Conservation (phyloP, 176 grass and related monocot species). For the Lolium perenne region DNA sequence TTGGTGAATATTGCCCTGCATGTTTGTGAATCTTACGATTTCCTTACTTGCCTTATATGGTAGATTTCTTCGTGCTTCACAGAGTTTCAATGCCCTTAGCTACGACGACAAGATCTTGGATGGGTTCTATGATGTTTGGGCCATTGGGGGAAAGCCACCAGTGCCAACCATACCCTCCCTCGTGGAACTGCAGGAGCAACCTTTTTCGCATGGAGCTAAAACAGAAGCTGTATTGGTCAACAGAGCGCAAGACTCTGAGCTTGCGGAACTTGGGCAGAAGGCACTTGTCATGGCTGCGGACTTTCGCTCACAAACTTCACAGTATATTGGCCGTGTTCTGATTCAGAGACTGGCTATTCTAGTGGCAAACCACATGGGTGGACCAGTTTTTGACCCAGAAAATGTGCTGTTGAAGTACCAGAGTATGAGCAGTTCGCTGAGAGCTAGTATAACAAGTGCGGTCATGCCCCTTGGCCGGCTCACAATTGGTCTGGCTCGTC, state of each 20-base stretch:
- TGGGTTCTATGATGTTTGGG: slow-evolving; percentile 96
- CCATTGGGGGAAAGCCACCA: slow-evolving; percentile 44
- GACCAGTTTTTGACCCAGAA: slow-evolving; percentile 73
- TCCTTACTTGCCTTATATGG: slow-evolving; percentile 62
- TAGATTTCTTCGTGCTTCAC: slow-evolving; percentile 82
- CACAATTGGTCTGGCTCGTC: slow-evolving; percentile 82
- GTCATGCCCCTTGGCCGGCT: slow-evolving; percentile 76
- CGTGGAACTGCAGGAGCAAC: slow-evolving; percentile 58
- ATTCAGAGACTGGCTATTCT: slow-evolving; percentile 74
- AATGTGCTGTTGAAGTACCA: slow-evolving; percentile 61
- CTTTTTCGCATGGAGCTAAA: slow-evolving; percentile 58
- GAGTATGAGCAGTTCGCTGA: slow-evolving; percentile 53
- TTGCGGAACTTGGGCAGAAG: slow-evolving; percentile 80
- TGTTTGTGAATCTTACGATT: slow-evolving; percentile 52
- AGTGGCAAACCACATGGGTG: slow-evolving; percentile 87
- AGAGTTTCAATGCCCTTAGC: slow-evolving; percentile 94
- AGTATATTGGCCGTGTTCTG: slow-evolving; percentile 64
- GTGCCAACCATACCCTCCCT: slow-evolving; percentile 78
- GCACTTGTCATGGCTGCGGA: slow-evolving; percentile 61
- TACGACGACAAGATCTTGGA: slow-evolving; percentile 98
- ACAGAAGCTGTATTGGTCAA: slow-evolving; percentile 86
- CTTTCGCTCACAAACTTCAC: slow-evolving; percentile 50
- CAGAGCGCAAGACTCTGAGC: slow-evolving; percentile 71
- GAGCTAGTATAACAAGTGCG: slow-evolving; percentile 57
- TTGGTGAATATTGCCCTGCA: slow-evolving; percentile 38